Evolutionary conservation across 2,329 filamentous ascomycete species (phyloP).

Genomic region (Stachybotrys chartarum): DNA sequence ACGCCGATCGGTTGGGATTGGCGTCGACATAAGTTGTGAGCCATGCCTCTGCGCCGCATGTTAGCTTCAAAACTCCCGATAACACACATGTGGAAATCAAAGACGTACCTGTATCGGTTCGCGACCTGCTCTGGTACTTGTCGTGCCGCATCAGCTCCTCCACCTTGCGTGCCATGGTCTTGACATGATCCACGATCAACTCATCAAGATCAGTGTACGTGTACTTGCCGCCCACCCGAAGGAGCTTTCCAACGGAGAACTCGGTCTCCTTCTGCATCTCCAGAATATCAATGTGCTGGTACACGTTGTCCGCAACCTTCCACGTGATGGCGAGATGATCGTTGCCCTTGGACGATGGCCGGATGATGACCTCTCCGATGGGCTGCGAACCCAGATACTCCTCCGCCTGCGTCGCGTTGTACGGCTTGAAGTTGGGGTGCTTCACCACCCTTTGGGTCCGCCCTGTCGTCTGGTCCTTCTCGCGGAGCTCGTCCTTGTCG

Average conservation of each 20-base stretch:
- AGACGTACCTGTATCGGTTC: slow-evolving; percentile 72
- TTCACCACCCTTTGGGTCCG: slow-evolving; percentile 94
- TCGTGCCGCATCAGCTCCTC: slow-evolving; percentile 93
- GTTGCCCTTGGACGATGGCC: slow-evolving; percentile 88
- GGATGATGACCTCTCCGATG: slow-evolving; percentile 86
- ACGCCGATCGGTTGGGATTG: slow-evolving; percentile 88
- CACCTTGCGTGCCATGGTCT: slow-evolving; percentile 96
- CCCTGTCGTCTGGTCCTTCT: slow-evolving; percentile 79
- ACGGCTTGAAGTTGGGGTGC: slow-evolving; percentile 90
- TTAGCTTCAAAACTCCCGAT: slow-evolving; percentile 10
- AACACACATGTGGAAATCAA: background rate
- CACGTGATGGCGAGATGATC: slow-evolving; percentile 95
- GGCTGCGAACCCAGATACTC: slow-evolving; percentile 84
- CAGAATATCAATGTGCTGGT: slow-evolving; percentile 94
- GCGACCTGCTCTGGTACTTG: slow-evolving; percentile 80
- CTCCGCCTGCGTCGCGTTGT: slow-evolving; percentile 87
- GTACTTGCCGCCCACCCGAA: slow-evolving; percentile 82
- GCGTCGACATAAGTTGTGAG: slow-evolving; percentile 92
- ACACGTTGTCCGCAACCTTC: slow-evolving; percentile 96
- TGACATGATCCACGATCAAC: slow-evolving; percentile 92
- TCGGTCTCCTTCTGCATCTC: slow-evolving; percentile 97
- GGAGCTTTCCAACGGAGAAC: slow-evolving; percentile 80
- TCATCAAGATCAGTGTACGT: slow-evolving; percentile 96
- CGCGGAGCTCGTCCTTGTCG: slow-evolving; percentile 75
- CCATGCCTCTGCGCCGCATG: slow-evolving; percentile 68